Evolutionary conservation across 140 eudicot genomes (phyloP), one percentile per base, ranked within the genome.

Genomic region (Oenanthe javanica): DNA sequence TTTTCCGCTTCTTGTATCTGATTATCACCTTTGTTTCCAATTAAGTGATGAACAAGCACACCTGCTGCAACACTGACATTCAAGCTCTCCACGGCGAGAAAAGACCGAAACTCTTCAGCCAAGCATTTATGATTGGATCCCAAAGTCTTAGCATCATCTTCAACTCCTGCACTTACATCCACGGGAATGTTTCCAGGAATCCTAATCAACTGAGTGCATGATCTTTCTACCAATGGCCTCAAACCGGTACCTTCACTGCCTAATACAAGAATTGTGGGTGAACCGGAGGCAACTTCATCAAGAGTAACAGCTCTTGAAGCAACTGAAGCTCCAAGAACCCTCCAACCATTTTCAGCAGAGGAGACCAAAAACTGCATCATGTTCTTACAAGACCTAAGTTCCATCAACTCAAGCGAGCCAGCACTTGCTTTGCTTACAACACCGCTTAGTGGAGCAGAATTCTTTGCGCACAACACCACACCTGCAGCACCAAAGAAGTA

Each of bases 361-460:
- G 92, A 88, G 21, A 87, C 84, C 87, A 96, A 85, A 69, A 96
- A 93, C 90, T 93, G 99, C 99, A 96, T 96, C 99, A 96, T 96
- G 77, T 96, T 96, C 85, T 86, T 96, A 80, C 99, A 96, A 12
- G 93, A 88, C 63, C 98, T 82, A 45, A 93, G 91, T 72, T 96
- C 99, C 50, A 87, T 91, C 23, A 96, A 81, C 83, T 96, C 98
- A 23, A 96, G 93, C 46, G 99, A 85, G 15, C 99, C 98, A 0
- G 99, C 98, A 83, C 99, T 96, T 7, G 99, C 99, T 89, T 96
- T 96, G 87, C 97, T 92, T 48, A 96, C 99, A 49, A 96, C 98
- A 10, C 98, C 98, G 70, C 98, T 93, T 73, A 96, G 82, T 13
- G 99, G 98, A 76, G 99, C 99, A 2, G 99, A 96, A 81, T 96